These are phyloP conservation scores for Rhodomyrtus tomentosa DNA, from an alignment of 345 rosid species.

Conservation along the genomic window DNA sequence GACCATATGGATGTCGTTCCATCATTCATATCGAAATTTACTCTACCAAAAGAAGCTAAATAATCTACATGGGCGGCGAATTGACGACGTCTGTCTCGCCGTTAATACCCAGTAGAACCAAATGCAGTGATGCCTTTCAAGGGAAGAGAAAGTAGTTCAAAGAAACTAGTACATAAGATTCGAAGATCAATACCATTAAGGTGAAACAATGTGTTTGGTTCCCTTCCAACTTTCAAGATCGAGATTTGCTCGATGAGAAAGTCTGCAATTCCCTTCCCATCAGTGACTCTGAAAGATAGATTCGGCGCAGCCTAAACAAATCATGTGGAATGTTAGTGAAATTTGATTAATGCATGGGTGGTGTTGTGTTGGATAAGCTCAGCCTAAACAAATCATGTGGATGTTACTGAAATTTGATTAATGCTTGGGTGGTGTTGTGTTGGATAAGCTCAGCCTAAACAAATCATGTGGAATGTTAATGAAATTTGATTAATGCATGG, in stretches of 20 bases:
- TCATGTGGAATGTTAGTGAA: neutral
- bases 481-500: neutral
- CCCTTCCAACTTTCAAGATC: neutral
- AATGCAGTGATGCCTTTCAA: neutral
- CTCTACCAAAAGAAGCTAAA: neutral
- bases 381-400: neutral
- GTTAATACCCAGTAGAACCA: neutral
- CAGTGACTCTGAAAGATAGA: neutral
- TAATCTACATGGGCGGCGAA: neutral
- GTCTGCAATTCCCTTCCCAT: neutral
- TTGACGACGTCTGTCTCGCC: neutral
- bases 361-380: neutral
- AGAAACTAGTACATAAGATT: neutral
- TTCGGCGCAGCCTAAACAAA: neutral
- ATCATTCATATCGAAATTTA: neutral
- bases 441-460: neutral
- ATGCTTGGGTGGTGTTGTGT: neutral
- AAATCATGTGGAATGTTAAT: neutral
- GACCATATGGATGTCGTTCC: neutral
- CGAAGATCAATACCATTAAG: neutral
- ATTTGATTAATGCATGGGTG: neutral
- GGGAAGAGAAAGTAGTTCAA: neutral
- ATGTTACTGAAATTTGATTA: neutral
- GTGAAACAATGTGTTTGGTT: neutral
- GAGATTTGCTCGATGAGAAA: neutral